A percentile compares a stretch with the other conserved stretches of the same genome.
These are phyloP conservation scores for Phytopythium montanum DNA, from an alignment of 352 stramenopile genomes.

Conservation along the genomic window DNA sequence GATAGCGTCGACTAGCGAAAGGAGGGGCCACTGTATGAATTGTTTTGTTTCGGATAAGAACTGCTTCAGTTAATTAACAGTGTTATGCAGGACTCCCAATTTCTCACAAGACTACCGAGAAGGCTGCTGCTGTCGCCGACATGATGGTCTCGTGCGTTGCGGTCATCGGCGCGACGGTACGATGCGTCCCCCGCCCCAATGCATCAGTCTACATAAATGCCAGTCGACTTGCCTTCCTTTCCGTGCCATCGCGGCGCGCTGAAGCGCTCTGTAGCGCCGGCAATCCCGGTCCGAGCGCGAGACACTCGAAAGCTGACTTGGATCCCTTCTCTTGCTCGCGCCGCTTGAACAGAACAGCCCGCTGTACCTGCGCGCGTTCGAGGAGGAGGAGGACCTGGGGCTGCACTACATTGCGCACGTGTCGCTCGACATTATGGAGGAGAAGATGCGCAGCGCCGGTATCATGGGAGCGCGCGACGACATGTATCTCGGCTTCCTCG, in stretches of 20 bases:
- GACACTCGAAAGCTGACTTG: neutral
- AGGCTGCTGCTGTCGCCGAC: neutral
- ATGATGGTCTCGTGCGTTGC: slow-evolving; percentile 82
- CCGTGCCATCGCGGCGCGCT: neutral
- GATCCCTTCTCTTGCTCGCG: neutral
- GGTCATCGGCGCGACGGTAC: slow-evolving; percentile 73
- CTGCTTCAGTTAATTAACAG: too few species aligned
- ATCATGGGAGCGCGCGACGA: slow-evolving; percentile 64
- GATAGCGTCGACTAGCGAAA: slow-evolving; percentile 4
- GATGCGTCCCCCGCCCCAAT: slow-evolving; percentile 9
- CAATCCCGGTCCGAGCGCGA: neutral
- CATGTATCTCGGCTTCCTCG: slow-evolving; percentile 85
- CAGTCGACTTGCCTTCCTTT: neutral
- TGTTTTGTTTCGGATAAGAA: neutral
- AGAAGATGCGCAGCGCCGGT: slow-evolving; percentile 56
- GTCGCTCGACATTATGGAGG: slow-evolving; percentile 81
- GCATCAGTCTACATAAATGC: too few species aligned
- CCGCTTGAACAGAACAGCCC: slow-evolving; percentile 51
- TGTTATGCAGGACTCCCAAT: neutral
- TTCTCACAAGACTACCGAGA: neutral
- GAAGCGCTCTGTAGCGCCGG: neutral
- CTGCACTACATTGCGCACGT: slow-evolving; percentile 88
- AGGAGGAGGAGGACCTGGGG: slow-evolving; percentile 79
- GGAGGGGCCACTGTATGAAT: neutral
- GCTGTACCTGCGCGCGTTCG: slow-evolving; percentile 80